Conservation (phyloP, 2,329 filamentous ascomycete genomes). For the Fusarium pseudoanthophilum region DNA sequence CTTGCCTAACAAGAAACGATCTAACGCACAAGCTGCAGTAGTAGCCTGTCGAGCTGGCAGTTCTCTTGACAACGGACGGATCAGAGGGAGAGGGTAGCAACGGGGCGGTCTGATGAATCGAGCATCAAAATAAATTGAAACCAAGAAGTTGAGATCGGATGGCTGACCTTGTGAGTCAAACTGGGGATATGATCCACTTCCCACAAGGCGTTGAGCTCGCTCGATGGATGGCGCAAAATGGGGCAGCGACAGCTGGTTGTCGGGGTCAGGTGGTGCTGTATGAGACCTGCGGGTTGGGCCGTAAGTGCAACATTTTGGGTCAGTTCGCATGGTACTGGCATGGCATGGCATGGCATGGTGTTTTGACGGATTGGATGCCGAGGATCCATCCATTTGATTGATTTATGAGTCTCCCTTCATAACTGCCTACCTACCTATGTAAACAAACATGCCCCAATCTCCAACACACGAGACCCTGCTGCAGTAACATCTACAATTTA, state of each 20-base stretch:
- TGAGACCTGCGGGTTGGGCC: constrained; percentile 33
- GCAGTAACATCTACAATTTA: constrained; percentile 20
- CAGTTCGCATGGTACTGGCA: constrained; percentile 33
- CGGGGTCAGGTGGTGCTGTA: constrained; percentile 39
- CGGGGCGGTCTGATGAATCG: constrained; percentile 7
- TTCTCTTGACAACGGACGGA: constrained; percentile 18
- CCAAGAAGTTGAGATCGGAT: background rate
- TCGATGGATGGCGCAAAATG: constrained; percentile 27
- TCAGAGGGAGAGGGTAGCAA: constrained; percentile 14
- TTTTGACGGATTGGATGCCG: constrained; percentile 34
- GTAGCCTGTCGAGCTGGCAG: constrained; percentile 15
- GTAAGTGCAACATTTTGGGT: constrained; percentile 24
- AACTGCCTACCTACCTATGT: constrained; percentile 27
- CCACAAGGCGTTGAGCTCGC: constrained; percentile 29
- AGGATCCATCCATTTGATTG: constrained; percentile 24
- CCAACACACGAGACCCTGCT: constrained; percentile 17
- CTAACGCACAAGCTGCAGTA: constrained; percentile 22
- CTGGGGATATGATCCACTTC: constrained; percentile 29
- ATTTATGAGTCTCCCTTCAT: constrained; percentile 20
- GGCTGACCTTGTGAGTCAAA: constrained; percentile 5
- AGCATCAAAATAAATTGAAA: constrained; percentile 2
- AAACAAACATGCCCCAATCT: constrained; percentile 36
- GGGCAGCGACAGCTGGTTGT: constrained; percentile 40
- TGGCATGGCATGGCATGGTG: constrained; percentile 30
- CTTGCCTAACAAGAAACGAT: constrained; percentile 6